A percentile compares a stretch with the other conserved stretches of the same genome.
phyloP scores from a whole-genome alignment of 345 rosid genomes.

The Cardiospermum halicacabum region DNA sequence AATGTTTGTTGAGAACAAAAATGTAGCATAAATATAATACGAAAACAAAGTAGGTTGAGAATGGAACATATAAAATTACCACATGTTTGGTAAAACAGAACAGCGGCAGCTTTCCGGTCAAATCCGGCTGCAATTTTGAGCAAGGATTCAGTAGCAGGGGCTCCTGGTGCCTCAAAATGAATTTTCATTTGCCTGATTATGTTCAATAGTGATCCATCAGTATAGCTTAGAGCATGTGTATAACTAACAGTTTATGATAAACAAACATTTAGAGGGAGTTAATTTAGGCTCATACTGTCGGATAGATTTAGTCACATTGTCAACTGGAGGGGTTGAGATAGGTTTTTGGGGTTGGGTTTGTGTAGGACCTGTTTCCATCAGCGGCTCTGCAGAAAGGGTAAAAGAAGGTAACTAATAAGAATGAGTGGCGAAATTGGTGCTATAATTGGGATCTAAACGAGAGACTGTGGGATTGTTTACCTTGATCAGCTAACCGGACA shows the following conservation, averaged over 20 bases:
- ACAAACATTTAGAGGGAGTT: neutral
- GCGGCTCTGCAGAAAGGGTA: slow-evolving; percentile 33
- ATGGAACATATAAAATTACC: slow-evolving; percentile 36
- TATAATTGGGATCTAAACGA: neutral
- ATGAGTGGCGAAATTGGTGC: neutral
- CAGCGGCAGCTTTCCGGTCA: slow-evolving; percentile 68
- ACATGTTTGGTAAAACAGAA: slow-evolving; percentile 77
- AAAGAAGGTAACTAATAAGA: neutral
- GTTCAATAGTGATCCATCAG: neutral
- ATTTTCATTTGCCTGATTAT: slow-evolving; percentile 62
- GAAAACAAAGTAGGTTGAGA: neutral
- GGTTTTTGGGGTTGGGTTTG: slow-evolving; percentile 46
- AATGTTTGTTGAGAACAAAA: neutral
- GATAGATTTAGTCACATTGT: slow-evolving; percentile 65
- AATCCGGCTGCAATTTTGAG: slow-evolving; percentile 63
- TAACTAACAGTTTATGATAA: too few species aligned
- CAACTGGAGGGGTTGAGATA: slow-evolving; percentile 32
- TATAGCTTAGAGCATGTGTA: neutral
- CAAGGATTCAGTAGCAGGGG: slow-evolving; percentile 59
- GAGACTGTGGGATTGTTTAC: slow-evolving; percentile 26
- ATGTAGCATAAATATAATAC: neutral
- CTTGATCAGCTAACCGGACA: slow-evolving; percentile 46
- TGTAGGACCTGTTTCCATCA: slow-evolving; percentile 79
- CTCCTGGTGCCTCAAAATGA: slow-evolving; percentile 80
- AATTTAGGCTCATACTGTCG: slow-evolving; percentile 35